Evolutionary conservation across 768 basidiomycete species (phyloP).

Genomic region (Russula ochroleuca): DNA sequence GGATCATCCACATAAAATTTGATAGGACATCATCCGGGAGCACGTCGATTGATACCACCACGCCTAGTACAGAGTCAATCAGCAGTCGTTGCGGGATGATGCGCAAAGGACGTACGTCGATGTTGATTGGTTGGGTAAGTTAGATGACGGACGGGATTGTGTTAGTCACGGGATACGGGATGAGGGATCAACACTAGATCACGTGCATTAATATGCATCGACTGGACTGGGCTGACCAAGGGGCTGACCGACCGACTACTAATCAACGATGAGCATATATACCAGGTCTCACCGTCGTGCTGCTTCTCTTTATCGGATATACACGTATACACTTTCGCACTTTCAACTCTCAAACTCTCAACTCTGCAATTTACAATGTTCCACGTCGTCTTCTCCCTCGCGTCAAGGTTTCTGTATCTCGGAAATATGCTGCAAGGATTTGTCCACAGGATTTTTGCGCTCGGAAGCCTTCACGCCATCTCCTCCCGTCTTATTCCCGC

Average conservation of each 20-base stretch:
- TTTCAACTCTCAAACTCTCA: not conserved
- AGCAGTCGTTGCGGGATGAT: too few species aligned
- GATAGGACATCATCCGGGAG: too few species aligned
- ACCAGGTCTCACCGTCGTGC: not conserved
- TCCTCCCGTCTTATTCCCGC: conserved; percentile 1
- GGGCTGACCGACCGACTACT: not conserved
- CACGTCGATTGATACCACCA: too few species aligned
- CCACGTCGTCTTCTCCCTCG: conserved; percentile 5
- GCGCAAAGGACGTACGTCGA: too few species aligned
- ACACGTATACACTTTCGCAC: not conserved
- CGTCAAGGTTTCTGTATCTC: conserved; percentile 17
- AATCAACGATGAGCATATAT: not conserved
- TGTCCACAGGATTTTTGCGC: conserved; percentile 10
- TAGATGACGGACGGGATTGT: too few species aligned
- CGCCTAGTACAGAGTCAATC: too few species aligned
- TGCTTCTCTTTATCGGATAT: not conserved
- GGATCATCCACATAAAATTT: too few species aligned
- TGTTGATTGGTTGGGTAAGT: too few species aligned
- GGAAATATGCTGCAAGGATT: conserved; percentile 12
- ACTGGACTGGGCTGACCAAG: too few species aligned
- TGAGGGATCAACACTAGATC: too few species aligned
- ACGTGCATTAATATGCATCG: too few species aligned
- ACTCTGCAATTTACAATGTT: conserved; percentile 11
- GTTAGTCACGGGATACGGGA: too few species aligned
- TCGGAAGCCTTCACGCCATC: conserved; percentile 3